These are phyloP conservation scores for Ogataea hybrid DNA, from an alignment of 1,139 yeast genomes.

Conservation along the genomic window DNA sequence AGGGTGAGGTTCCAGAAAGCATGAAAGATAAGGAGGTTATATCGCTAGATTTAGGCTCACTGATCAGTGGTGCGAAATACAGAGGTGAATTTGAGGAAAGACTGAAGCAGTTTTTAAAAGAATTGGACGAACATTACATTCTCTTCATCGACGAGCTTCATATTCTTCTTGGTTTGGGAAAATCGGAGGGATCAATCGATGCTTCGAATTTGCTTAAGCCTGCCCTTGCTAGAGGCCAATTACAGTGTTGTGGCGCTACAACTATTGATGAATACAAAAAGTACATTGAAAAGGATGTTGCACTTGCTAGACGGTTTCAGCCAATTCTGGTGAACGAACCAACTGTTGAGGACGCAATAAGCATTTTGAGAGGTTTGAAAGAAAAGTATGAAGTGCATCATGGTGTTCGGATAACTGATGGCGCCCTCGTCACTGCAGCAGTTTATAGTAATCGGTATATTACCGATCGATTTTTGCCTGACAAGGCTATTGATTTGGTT, in stretches of 20 bases:
- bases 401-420: no score
- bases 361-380: no score
- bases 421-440: no score
- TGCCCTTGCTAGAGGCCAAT: constrained; percentile 87
- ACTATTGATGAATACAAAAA: constrained; percentile 94
- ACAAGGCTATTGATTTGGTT: no score
- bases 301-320: constrained; percentile 93
- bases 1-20: constrained; percentile 92
- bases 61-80: no score
- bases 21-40: constrained; percentile 82
- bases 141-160: constrained; percentile 93
- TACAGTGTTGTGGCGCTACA: constrained; percentile 96
- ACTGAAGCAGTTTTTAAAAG: constrained; percentile 77
- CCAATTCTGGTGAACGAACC: constrained; percentile 89
- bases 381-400: no score
- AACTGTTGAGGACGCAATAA: constrained; percentile 86
- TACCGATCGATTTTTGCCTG: no score
- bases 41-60: constrained; percentile 81
- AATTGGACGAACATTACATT: constrained; percentile 77
- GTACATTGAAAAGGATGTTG: constrained; percentile 93
- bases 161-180: constrained; percentile 86
- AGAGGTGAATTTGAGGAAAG: constrained; percentile 96
- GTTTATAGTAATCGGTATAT: no score
- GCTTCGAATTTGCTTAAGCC: constrained; percentile 94
- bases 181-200: constrained; percentile 94